These are phyloP conservation scores for Mercurialis annua DNA, from an alignment of 345 rosid genomes.

Conservation along the genomic window DNA sequence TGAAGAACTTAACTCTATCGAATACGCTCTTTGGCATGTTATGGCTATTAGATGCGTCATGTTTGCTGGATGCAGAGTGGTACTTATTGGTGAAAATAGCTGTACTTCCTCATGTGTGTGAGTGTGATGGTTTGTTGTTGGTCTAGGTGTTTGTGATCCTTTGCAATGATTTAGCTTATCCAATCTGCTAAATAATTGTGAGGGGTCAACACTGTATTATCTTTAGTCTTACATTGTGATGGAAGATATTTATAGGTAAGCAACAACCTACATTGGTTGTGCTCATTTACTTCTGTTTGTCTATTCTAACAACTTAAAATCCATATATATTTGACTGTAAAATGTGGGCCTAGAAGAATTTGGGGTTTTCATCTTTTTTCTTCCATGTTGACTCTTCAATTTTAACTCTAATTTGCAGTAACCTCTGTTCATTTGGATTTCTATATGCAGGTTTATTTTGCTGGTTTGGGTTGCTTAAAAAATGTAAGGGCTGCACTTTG, in stretches of 20 bases:
- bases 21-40: conserved; percentile 1
- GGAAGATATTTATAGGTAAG: conserved; percentile 27
- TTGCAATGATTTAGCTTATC: conserved; percentile 12
- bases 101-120: conserved; percentile 1
- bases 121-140: conserved; percentile 15
- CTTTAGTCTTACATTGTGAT: conserved; percentile 18
- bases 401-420: conserved; percentile 4
- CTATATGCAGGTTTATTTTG: conserved; percentile 82
- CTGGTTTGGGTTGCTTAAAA: conserved; percentile 94
- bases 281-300: not conserved
- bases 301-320: not conserved
- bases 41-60: not conserved
- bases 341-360: not conserved
- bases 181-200: conserved; percentile 16
- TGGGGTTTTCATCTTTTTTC: not conserved
- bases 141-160: not conserved
- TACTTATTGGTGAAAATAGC: not conserved
- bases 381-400: conserved; percentile 9
- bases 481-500: conserved; percentile 93
- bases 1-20: conserved; percentile 2
- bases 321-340: not conserved
- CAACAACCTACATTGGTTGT: conserved; percentile 13
- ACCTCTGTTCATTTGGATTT: conserved; percentile 15
- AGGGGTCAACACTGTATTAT: conserved; percentile 11
- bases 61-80: conserved; percentile 4